Evolutionary conservation across 805 yeast genomes (phyloP).

Genomic region (Lachancea waltii): DNA sequence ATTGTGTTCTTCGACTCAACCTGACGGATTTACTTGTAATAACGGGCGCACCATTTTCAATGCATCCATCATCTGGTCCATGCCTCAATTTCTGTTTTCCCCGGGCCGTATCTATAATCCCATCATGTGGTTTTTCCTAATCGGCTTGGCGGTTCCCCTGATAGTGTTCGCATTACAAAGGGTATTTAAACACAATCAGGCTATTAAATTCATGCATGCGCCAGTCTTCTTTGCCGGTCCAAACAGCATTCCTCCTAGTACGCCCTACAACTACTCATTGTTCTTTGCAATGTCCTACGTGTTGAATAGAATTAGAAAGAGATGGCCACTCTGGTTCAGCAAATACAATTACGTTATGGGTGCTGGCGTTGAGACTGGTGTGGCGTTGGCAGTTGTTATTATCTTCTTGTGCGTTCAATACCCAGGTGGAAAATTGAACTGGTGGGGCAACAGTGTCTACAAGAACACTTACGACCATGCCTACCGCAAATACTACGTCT

Average conservation of each 20-base stretch:
- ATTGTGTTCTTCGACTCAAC: conserved; percentile 36
- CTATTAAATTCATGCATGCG: conserved; percentile 40
- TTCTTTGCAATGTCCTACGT: conserved; percentile 42
- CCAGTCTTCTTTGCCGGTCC: conserved; percentile 58
- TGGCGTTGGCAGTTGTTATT: conserved; percentile 50
- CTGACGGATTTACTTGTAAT: conserved; percentile 40
- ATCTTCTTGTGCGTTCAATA: conserved; percentile 49
- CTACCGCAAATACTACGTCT: conserved; percentile 28
- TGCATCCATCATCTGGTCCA: conserved; percentile 48
- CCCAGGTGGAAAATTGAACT: conserved; percentile 36
- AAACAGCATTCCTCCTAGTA: conserved; percentile 69
- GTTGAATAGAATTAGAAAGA: conserved; percentile 40
- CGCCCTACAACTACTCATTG: conserved; percentile 59
- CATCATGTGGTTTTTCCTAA: conserved; percentile 48
- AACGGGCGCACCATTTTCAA: conserved; percentile 39
- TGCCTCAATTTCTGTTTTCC: conserved; percentile 47
- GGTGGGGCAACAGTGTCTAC: conserved; percentile 60
- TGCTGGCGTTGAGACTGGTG: conserved; percentile 59
- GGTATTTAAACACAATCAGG: conserved; percentile 27
- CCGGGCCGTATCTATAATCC: conserved; percentile 47
- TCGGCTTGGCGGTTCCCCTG: conserved; percentile 41
- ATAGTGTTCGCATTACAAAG: conserved; percentile 31
- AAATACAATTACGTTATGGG: conserved; percentile 55
- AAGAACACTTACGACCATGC: conserved; percentile 35
- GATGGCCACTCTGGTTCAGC: conserved; percentile 51